These are phyloP conservation scores for Zanthoxylum bungeanum DNA, from an alignment of 345 rosid genomes.

Conservation along the genomic window DNA sequence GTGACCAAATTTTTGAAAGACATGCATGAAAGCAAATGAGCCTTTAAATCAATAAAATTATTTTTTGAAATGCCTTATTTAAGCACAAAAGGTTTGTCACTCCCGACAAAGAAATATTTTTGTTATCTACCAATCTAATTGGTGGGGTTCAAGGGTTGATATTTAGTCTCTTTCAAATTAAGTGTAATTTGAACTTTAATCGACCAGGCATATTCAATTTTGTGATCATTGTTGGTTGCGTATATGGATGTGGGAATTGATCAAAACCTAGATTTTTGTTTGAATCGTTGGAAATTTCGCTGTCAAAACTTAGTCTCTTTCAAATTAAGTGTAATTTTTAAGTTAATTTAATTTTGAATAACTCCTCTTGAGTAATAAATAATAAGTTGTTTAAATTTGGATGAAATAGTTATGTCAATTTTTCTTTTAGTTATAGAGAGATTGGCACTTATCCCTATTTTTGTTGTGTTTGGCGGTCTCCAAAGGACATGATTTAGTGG, in stretches of 20 bases:
- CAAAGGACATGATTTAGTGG: too few species aligned
- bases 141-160: not conserved
- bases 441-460: too few species aligned
- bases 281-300: too few species aligned
- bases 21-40: not conserved
- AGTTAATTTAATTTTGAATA: too few species aligned
- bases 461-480: too few species aligned
- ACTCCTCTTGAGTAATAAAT: too few species aligned
- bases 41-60: not conserved
- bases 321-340: too few species aligned
- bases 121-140: not conserved
- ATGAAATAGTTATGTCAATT: too few species aligned
- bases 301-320: too few species aligned
- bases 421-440: too few species aligned
- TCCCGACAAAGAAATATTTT: not conserved
- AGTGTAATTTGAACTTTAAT: not conserved
- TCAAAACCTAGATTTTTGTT: not conserved
- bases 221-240: not conserved
- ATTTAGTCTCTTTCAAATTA: slow-evolving; percentile 2
- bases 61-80: not conserved
- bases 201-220: not conserved
- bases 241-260: not conserved
- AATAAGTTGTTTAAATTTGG: too few species aligned
- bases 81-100: not conserved
- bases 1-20: not conserved